Evolutionary conservation across 2,329 filamentous ascomycete genomes (phyloP), one percentile per base, ranked within the genome.

Genomic region (Dactylellina cionopaga): DNA sequence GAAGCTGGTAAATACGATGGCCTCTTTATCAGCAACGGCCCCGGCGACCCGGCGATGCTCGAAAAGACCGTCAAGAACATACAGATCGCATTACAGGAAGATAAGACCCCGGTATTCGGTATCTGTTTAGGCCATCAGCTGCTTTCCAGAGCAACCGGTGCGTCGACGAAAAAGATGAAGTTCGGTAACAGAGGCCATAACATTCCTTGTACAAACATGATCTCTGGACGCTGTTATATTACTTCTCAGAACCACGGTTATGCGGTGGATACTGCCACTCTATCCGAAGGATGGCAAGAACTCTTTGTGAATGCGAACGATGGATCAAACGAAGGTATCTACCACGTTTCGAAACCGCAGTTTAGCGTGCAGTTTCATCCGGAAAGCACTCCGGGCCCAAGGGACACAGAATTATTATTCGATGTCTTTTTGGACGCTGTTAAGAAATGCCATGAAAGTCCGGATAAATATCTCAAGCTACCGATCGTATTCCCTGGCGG

Each of bases 361-460:
- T 99, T 99, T 85, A 97, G 92, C 84, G 95, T 98, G n/a, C 95
- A 99, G 80, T 99, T 99, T 83, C 95, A 99, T 79, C 95, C 95
- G 0, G 95, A 99, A 82, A 96, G 93, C 84, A 96, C 92, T 0
- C 95, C 95, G 1, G 95, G 95, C 66, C 95, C 95, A 55, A 88
- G 92, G 33, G 95, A 99, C 80, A 99, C 95, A 25, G 95, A 99
- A 80, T 97, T 91, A 79, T 85, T 99, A 24, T 99, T 99, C 76
- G 93, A 99, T 81, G 92, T 98, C 75, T 99, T 99, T 84, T 91
- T 99, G 79, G 83, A 90, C 82, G 90, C 92, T 17, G 91, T 98
- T 76, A 84, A 87, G 79, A 86, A 89, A 77, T 90, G 90, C 68
- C 82, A 86, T 62, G 88, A 92, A 74, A 37, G 66, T 29, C 64